These are phyloP conservation scores for Dalbergia cochinchinensis DNA, from an alignment of 306 rosid genomes.

Conservation along the genomic window DNA sequence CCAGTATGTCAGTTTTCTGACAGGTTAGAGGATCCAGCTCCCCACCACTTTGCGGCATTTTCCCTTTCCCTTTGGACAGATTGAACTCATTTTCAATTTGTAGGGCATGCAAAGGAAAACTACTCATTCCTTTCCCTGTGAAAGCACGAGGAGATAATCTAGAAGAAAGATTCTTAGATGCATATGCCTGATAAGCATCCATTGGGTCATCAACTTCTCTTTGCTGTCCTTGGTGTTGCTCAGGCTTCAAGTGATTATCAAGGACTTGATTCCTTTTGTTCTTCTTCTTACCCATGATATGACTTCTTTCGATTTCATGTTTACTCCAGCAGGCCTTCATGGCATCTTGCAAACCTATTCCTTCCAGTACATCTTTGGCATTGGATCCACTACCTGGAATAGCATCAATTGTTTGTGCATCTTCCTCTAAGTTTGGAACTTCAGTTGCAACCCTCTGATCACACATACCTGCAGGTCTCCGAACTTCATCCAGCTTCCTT, in stretches of 20 bases:
- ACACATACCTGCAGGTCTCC: conserved; percentile 48
- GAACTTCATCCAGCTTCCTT: conserved; percentile 73
- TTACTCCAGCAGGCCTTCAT: conserved; percentile 54
- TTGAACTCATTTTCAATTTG: conserved; percentile 62
- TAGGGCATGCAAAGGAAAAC: conserved; percentile 49
- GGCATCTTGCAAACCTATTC: conserved; percentile 51
- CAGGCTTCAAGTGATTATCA: conserved; percentile 54
- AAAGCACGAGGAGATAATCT: conserved; percentile 48
- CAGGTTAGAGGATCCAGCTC: conserved; percentile 52
- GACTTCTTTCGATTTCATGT: conserved; percentile 57
- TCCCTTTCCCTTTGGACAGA: conserved; percentile 66
- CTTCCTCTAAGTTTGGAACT: conserved; percentile 51
- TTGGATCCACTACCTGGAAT: conserved; percentile 50
- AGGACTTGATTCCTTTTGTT: conserved; percentile 57
- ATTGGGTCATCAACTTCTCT: conserved; percentile 50
- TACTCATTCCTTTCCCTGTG: conserved; percentile 51
- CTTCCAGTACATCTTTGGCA: conserved; percentile 53
- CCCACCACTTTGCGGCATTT: conserved; percentile 58
- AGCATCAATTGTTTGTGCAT: conserved; percentile 47
- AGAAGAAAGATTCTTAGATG: conserved; percentile 48
- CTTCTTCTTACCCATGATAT: conserved; percentile 64
- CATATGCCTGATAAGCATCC: conserved; percentile 48
- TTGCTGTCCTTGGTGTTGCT: conserved; percentile 51
- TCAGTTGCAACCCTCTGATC: conserved; percentile 50
- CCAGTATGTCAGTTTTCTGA: conserved; percentile 54